These are phyloP conservation scores for Hymenoscyphus fructigenus DNA, from an alignment of 2,329 filamentous ascomycete genomes.

Conservation along the genomic window DNA sequence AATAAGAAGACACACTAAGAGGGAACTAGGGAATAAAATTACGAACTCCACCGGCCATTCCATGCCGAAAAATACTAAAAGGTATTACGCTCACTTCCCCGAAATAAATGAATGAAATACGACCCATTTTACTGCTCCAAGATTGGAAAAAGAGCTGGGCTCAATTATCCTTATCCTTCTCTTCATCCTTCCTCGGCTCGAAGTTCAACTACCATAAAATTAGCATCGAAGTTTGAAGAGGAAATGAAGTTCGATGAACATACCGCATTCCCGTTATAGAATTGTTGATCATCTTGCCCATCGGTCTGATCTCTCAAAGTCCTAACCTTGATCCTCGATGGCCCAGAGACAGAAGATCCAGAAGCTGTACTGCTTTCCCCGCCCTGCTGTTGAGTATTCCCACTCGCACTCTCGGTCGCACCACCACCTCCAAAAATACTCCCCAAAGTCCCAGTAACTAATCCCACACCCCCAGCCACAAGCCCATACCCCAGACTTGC, in stretches of 20 bases:
- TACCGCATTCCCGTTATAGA: slow-evolving; percentile 92
- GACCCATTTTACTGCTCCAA: not conserved
- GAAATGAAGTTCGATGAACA: slow-evolving; percentile 18
- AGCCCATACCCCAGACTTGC: slow-evolving; percentile 42
- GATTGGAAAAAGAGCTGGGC: not conserved
- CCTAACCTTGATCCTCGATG: slow-evolving; percentile 43
- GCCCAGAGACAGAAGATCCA: slow-evolving; percentile 5
- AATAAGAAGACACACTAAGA: not conserved
- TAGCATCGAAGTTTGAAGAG: not conserved
- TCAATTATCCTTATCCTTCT: slow-evolving; percentile 27
- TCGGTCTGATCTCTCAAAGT: slow-evolving; percentile 56
- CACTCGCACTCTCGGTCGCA: slow-evolving; percentile 17
- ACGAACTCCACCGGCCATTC: not conserved
- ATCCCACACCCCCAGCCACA: slow-evolving; percentile 39
- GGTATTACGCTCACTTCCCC: not conserved
- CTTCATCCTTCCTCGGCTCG: slow-evolving; percentile 33
- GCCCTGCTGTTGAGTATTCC: not conserved
- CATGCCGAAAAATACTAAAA: not conserved
- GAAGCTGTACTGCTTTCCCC: not conserved
- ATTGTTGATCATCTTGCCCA: slow-evolving; percentile 60
- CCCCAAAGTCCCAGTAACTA: slow-evolving; percentile 43
- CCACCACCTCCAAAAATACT: slow-evolving; percentile 44
- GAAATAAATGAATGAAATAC: not conserved
- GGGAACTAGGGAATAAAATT: not conserved
- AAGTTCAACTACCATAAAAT: slow-evolving; percentile 32